Conservation (phyloP, 257 asterid species). For the Solanum chilense region DNA sequence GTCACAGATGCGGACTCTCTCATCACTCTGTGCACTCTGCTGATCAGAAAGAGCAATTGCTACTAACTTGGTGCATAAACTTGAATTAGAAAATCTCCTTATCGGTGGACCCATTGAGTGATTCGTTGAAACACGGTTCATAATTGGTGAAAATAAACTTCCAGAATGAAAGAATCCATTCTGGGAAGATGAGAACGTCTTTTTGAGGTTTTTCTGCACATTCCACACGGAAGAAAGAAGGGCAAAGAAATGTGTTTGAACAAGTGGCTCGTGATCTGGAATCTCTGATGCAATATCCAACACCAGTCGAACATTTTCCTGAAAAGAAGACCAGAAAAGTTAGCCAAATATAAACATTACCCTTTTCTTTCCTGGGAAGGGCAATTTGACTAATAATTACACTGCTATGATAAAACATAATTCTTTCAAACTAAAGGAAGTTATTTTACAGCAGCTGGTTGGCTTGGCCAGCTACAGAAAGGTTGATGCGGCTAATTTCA, state of each 20-base stretch:
- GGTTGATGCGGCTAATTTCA: not conserved
- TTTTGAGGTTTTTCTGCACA: constrained; percentile 18
- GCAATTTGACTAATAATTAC: not conserved
- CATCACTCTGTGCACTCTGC: constrained; percentile 14
- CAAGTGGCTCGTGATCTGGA: constrained; percentile 70
- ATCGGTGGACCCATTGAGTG: constrained; percentile 17
- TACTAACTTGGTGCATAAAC: constrained; percentile 59
- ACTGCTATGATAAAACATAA: not conserved
- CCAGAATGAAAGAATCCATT: constrained; percentile 41
- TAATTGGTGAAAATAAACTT: constrained; percentile 11
- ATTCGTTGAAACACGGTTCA: constrained; percentile 10
- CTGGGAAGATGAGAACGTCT: constrained; percentile 13
- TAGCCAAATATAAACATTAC: constrained; percentile 1
- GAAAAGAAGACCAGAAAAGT: constrained; percentile 16
- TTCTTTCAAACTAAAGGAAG: not conserved
- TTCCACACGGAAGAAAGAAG: constrained; percentile 72
- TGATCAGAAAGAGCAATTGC: constrained; percentile 46
- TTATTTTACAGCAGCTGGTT: not conserved
- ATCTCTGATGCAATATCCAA: constrained; percentile 55
- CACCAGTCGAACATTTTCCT: constrained; percentile 74
- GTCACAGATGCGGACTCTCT: constrained; percentile 10
- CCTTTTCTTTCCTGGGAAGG: not conserved
- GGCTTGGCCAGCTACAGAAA: not conserved
- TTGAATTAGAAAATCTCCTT: constrained; percentile 46
- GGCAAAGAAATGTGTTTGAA: constrained; percentile 73